Base-by-base conservation (phyloP, 2,329 filamentous ascomycete genomes). In the Sclerotiophoma versabilis region DNA sequence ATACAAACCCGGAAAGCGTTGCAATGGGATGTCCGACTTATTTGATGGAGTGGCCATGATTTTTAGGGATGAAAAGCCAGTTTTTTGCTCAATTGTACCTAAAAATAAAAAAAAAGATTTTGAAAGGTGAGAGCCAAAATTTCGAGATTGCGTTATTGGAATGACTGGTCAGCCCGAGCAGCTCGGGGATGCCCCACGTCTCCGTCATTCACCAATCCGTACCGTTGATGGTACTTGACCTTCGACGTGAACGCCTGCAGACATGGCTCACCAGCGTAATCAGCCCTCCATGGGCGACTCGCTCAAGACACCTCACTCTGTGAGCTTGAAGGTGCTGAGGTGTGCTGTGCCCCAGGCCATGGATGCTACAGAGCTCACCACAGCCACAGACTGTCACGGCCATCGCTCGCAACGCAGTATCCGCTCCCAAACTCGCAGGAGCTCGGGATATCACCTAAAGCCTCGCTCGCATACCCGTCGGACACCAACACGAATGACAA, bases 241-340 rank as follows among this genome's bases (percentile, higher is more conserved):
- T 25, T 52, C 33, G 30, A 47, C 53, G 26, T 54, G 33, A 38
- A 55, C 42, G 30, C 38, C 36, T 33, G 37, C 53, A 33, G 48
- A 50, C 50, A 76, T 77, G 74, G 71, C 75, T 44, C 75, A 76
- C 57, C 70, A 74, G 46, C 72, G 76, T 42, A 69, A 69, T 17
- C 71, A 73, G 42, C 45, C 51, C 10, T 76, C 75, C 7, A 66
- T 68, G 56, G 73, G 72, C 11, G 74, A 77, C 22, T 68, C 69
- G 38, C 58, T 75, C 37, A 76, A 75, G 56, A 71, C 71, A 5
- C 91, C 93, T 0, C 95, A 98, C 75, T 86, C 88, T 14, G 82
- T 91, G 59, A 93, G 96, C 58, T 79, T 98, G 41, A 95, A 96
- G 77, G 87, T 89, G 14, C 79, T 98, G 48, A 81, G 97, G 50